Evolutionary conservation across 2,329 filamentous ascomycete genomes (phyloP).

Genomic region (Alternaria consortialis): DNA sequence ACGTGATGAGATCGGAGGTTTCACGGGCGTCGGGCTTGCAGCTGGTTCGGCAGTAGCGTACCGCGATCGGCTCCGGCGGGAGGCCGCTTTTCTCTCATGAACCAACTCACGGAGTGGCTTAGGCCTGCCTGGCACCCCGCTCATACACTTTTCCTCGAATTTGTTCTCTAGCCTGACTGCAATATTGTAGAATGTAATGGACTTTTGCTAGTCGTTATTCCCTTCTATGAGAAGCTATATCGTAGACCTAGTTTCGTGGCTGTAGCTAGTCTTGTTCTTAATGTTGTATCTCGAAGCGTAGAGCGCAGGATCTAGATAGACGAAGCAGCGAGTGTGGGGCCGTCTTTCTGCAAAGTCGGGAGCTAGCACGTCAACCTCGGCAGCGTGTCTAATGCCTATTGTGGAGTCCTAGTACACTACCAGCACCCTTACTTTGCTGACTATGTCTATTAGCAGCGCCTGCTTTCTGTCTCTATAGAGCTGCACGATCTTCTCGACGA

Average conservation of each 20-base stretch:
- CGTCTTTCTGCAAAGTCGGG: conserved; percentile 8
- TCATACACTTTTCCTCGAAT: conserved; percentile 18
- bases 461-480: conserved; percentile 7
- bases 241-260: conserved; percentile 22
- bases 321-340: conserved; percentile 13
- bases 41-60: neutral
- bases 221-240: conserved; percentile 17
- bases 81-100: conserved; percentile 10
- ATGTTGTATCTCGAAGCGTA: conserved; percentile 10
- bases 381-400: conserved; percentile 8
- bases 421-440: conserved; percentile 16
- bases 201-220: conserved; percentile 20
- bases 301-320: conserved; percentile 16
- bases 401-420: conserved; percentile 23
- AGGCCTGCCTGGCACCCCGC: conserved; percentile 13
- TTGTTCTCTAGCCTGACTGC: conserved; percentile 19
- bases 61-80: neutral
- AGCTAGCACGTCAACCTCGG: conserved; percentile 17
- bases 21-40: conserved; percentile 3
- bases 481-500: conserved; percentile 21
- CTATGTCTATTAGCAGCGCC: conserved; percentile 14
- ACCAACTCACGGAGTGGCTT: conserved; percentile 13
- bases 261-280: conserved; percentile 17
- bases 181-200: conserved; percentile 19
- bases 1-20: neutral